These are phyloP conservation scores for Cymbopogon flexuosus DNA, from an alignment of 202 grass and related monocot genomes.

Conservation along the genomic window DNA sequence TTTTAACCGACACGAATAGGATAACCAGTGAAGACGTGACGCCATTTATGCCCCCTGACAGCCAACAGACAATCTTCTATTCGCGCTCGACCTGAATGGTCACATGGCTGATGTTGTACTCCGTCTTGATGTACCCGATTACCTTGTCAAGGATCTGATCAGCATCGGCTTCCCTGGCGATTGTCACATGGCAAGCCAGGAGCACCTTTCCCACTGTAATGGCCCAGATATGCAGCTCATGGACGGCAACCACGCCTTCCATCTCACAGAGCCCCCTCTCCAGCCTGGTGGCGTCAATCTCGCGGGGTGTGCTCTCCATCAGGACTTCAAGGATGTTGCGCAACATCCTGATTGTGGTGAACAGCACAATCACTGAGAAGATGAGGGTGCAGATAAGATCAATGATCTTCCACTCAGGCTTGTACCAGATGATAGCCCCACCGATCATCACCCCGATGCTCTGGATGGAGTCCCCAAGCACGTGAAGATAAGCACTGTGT, in stretches of 20 bases:
- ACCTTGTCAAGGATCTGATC: conserved; percentile 81
- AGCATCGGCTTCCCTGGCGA: conserved; percentile 55
- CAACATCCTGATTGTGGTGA: conserved; percentile 84
- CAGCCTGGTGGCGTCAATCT: conserved; percentile 75
- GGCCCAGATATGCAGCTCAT: conserved; percentile 98
- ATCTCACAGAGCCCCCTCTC: conserved; percentile 71
- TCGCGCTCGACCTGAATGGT: conserved; percentile 96
- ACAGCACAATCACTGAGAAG: conserved; percentile 79
- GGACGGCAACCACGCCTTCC: conserved; percentile 69
- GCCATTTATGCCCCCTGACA: neutral
- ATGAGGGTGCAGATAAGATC: conserved; percentile 92
- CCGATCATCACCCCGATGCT: conserved; percentile 90
- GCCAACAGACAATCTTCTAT: conserved; percentile 20
- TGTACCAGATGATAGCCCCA: conserved; percentile 95
- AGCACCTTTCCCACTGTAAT: conserved; percentile 97
- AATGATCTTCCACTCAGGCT: conserved; percentile 92
- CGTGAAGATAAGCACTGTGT: conserved; percentile 53
- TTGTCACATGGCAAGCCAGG: conserved; percentile 82
- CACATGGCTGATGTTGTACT: conserved; percentile 96
- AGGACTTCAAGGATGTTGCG: conserved; percentile 89
- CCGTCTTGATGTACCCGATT: conserved; percentile 80
- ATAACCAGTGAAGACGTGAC: neutral
- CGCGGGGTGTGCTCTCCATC: conserved; percentile 92
- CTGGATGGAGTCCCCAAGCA: conserved; percentile 85
- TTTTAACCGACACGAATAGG: neutral